phyloP scores from a whole-genome alignment of 768 basidiomycete species.

The Candolleomyces aberdarensis region DNA sequence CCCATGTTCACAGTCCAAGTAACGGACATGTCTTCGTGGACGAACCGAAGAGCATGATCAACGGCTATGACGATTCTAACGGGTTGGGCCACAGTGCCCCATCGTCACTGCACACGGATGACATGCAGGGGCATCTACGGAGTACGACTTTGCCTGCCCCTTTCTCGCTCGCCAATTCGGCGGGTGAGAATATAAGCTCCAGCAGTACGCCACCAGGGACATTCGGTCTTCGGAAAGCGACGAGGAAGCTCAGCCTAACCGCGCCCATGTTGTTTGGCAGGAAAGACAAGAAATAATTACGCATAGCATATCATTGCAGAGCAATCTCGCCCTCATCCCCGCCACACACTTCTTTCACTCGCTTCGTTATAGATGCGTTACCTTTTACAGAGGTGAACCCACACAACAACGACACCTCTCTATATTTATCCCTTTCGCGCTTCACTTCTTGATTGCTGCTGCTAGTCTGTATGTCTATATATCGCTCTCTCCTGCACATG shows the following conservation, averaged over 20 bases:
- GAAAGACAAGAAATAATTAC: constrained; percentile 44
- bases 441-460: background rate
- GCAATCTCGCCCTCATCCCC: background rate
- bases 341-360: background rate
- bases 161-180: constrained; percentile 17
- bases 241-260: constrained; percentile 67
- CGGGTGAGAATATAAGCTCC: constrained; percentile 18
- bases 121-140: constrained; percentile 6
- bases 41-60: constrained; percentile 6
- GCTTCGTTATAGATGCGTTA: background rate
- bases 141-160: constrained; percentile 14
- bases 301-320: background rate
- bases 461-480: too few relatives aligned
- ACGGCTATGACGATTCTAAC: background rate
- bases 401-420: background rate
- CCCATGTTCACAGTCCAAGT: background rate
- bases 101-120: constrained; percentile 5
- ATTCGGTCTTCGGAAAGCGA: constrained; percentile 37
- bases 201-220: constrained; percentile 18
- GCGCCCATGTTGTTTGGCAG: constrained; percentile 59
- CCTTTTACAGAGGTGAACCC: background rate
- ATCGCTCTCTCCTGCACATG: background rate
- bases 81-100: background rate
- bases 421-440: background rate
- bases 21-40: constrained; percentile 9